Conservation (phyloP, 441 rosid genomes). For the Syzygium malaccense region DNA sequence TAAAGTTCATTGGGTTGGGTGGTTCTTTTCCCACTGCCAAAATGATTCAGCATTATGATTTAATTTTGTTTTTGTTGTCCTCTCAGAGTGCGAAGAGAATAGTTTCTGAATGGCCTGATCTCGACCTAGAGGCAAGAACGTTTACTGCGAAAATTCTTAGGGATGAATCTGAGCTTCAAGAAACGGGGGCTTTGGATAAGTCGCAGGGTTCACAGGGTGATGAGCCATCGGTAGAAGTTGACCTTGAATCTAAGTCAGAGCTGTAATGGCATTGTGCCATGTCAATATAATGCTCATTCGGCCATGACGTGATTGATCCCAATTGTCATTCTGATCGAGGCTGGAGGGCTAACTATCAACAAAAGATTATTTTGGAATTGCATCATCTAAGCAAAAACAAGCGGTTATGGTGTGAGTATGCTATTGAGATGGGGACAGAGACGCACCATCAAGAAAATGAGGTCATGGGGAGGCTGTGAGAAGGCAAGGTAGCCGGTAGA, state of each 20-base stretch:
- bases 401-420: not conserved
- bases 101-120: constrained; percentile 75
- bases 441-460: not conserved
- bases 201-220: constrained; percentile 14
- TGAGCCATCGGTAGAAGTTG: constrained; percentile 26
- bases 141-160: constrained; percentile 78
- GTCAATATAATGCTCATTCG: not conserved
- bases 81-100: constrained; percentile 92
- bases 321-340: not conserved
- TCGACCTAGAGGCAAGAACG: constrained; percentile 67
- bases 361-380: not conserved
- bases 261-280: constrained; percentile 22
- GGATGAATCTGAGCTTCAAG: constrained; percentile 55
- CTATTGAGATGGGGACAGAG: not conserved
- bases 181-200: constrained; percentile 17
- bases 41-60: not conserved
- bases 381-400: not conserved
- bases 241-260: constrained; percentile 70
- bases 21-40: not conserved
- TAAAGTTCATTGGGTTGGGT: constrained; percentile 1
- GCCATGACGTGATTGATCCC: not conserved
- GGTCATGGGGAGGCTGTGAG: not conserved
- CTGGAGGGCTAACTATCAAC: not conserved
- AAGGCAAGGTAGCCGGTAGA: not conserved
- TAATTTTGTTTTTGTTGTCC: not conserved